phyloP scores from a whole-genome alignment of 805 yeast genomes.

The Candida tallmaniae region DNA sequence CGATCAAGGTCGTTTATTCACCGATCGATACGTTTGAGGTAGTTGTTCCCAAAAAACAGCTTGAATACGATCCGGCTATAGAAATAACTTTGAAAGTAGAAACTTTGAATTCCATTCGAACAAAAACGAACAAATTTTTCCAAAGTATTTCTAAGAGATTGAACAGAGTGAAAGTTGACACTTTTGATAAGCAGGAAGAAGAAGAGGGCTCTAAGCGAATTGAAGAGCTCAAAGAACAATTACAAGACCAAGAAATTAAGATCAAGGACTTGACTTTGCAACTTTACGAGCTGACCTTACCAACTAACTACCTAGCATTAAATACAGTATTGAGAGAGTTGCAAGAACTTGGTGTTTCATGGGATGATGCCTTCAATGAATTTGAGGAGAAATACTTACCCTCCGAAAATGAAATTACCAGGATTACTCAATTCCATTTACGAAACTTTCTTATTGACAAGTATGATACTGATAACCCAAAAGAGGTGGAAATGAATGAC shows the following conservation, averaged over 20 bases:
- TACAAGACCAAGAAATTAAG: conserved; percentile 45
- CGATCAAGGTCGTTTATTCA: conserved; percentile 74
- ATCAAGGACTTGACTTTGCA: conserved; percentile 44
- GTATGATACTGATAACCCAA: conserved; percentile 17
- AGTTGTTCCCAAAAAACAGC: conserved; percentile 65
- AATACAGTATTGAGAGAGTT: conserved; percentile 66
- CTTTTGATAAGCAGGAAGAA: conserved; percentile 56
- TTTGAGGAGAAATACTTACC: conserved; percentile 81
- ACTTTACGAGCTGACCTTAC: conserved; percentile 51
- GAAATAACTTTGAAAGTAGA: conserved; percentile 68
- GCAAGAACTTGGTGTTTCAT: conserved; percentile 76
- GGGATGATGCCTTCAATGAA: conserved; percentile 81
- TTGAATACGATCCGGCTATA: conserved; percentile 68
- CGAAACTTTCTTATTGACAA: conserved; percentile 66
- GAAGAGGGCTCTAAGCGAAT: conserved; percentile 63
- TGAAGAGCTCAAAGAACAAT: conserved; percentile 50
- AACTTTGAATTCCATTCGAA: conserved; percentile 48
- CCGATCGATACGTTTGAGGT: conserved; percentile 74
- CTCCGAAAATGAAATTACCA: conserved; percentile 86
- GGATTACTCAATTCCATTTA: conserved; percentile 84
- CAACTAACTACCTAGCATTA: conserved; percentile 64
- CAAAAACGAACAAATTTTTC: conserved; percentile 59
- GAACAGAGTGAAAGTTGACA: conserved; percentile 70
- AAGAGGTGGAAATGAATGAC: conserved; percentile 15
- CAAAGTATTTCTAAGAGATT: conserved; percentile 67